Conservation (phyloP, 208 protist species). For the Borovskyia barvae region DNA sequence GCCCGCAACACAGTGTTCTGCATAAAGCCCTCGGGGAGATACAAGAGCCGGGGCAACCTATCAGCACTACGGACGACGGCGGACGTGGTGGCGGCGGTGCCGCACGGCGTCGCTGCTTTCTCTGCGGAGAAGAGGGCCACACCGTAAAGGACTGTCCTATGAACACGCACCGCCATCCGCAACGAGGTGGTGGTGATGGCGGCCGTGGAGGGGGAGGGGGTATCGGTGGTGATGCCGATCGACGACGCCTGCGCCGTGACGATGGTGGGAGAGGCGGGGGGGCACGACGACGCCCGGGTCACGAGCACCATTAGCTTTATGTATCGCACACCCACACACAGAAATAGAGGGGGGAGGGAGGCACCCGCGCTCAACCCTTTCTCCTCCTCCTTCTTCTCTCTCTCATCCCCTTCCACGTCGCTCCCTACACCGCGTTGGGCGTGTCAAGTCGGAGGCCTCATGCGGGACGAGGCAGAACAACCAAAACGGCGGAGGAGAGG, state of each 20-base stretch:
- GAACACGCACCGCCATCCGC: constrained; percentile 35
- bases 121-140: constrained; percentile 82
- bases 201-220: constrained; percentile 4
- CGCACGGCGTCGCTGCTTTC: constrained; percentile 61
- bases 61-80: constrained; percentile 44
- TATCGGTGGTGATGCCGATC: constrained; percentile 4
- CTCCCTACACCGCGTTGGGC: too few relatives aligned
- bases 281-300: constrained; percentile 19
- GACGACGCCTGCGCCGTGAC: constrained; percentile 20
- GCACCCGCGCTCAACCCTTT: not conserved
- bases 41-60: constrained; percentile 73
- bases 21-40: constrained; percentile 53
- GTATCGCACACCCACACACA: not conserved
- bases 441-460: too few relatives aligned
- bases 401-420: too few relatives aligned
- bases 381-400: not conserved
- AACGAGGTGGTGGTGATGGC: constrained; percentile 17
- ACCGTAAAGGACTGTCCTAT: constrained; percentile 70
- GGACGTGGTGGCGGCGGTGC: constrained; percentile 21
- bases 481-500: too few relatives aligned
- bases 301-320: constrained; percentile 14
- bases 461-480: too few relatives aligned
- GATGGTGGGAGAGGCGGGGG: constrained; percentile 1
- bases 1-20: constrained; percentile 62
- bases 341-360: not conserved